Evolutionary conservation across 2,329 filamentous ascomycete species (phyloP).

Genomic region (Ceratocystis destructans): DNA sequence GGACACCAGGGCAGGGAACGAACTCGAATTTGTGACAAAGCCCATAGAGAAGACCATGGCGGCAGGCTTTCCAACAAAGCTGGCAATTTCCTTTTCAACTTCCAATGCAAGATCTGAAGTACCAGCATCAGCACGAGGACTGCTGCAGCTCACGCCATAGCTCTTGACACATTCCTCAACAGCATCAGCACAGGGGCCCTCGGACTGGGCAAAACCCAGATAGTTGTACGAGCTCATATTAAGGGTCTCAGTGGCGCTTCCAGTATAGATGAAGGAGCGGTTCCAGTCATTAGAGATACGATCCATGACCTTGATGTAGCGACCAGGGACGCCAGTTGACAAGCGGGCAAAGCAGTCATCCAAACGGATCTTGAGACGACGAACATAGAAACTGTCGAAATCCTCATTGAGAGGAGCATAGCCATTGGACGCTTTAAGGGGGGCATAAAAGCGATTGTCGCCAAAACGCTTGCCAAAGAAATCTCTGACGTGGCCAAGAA

Average conservation of each 20-base stretch:
- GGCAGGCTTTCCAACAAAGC: constrained; percentile 85
- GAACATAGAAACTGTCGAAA: constrained; percentile 97
- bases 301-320: constrained; percentile 86
- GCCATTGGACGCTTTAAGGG: constrained; percentile 69
- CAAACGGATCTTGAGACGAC: constrained; percentile 81
- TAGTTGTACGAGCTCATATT: constrained; percentile 99
- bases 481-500: constrained; percentile 88
- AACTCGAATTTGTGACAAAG: constrained; percentile 86
- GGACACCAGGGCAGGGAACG: constrained; percentile 81
- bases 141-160: constrained; percentile 72
- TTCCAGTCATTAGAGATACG: constrained; percentile 87
- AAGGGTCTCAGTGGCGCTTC: constrained; percentile 82
- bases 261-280: constrained; percentile 73
- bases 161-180: constrained; percentile 75
- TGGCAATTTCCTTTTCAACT: constrained; percentile 77
- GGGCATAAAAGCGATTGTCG: constrained; percentile 65
- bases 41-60: constrained; percentile 99
- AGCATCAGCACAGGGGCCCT: constrained; percentile 87
- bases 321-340: constrained; percentile 82
- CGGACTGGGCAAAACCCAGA: constrained; percentile 92
- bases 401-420: constrained; percentile 94
- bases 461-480: constrained; percentile 96
- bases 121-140: constrained; percentile 69
- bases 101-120: constrained; percentile 79
- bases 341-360: constrained; percentile 94